Evolutionary conservation across 495 filamentous ascomycete genomes (phyloP).

Genomic region (Penicillium argentinense): DNA sequence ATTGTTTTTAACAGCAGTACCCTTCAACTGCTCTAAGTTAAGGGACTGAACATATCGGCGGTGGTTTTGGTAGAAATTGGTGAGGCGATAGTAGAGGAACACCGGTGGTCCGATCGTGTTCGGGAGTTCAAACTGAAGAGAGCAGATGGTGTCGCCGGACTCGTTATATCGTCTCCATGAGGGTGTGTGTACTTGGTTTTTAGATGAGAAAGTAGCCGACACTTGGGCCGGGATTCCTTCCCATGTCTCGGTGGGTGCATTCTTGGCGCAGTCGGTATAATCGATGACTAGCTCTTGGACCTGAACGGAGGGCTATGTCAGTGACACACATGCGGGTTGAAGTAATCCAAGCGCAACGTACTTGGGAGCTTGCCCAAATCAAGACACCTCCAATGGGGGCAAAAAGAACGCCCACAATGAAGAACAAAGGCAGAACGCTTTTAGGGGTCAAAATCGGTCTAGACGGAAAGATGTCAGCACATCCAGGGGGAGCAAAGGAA

Average conservation of each 20-base stretch:
- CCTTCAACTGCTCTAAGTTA: conserved; percentile 77
- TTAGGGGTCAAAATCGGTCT: conserved; percentile 92
- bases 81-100: conserved; percentile 88
- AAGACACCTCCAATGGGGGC: conserved; percentile 83
- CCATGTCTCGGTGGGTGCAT: conserved; percentile 42
- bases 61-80: conserved; percentile 99
- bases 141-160: conserved; percentile 51
- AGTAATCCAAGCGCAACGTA: no score
- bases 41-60: conserved; percentile 91
- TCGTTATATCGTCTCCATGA: conserved; percentile 19
- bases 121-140: conserved; percentile 73
- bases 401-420: conserved; percentile 81
- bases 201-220: conserved; percentile 62
- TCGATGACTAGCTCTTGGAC: conserved; percentile 90
- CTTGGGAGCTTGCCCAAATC: conserved; percentile 76
- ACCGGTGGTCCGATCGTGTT: conserved; percentile 76
- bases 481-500: conserved; percentile 1
- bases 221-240: conserved; percentile 53
- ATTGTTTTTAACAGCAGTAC: conserved; percentile 57
- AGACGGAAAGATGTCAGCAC: conserved; percentile 5
- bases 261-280: conserved; percentile 71
- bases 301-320: conserved; percentile 41
- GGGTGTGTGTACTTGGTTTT: conserved; percentile 27
- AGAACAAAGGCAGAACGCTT: conserved; percentile 88
- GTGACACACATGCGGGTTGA: not conserved